Evolutionary conservation across 1,139 yeast genomes (phyloP), one percentile per base, ranked within the genome.

Genomic region (Taphrina confusa): DNA sequence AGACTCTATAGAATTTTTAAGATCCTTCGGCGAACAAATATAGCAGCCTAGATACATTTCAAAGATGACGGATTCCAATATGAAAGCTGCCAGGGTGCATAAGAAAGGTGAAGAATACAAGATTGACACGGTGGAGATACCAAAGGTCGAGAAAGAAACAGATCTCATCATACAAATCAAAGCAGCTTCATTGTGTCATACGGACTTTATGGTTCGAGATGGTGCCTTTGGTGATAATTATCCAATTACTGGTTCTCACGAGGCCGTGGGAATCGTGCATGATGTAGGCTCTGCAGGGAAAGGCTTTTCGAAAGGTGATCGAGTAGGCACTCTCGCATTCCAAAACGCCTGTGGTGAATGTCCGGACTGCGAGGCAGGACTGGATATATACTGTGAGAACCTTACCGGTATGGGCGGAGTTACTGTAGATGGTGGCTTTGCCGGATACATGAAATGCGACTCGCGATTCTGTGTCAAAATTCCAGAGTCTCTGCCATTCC

Each of bases 381-480:
- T 47, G n/a, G 52, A 47, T 1, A 47, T 33, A 6, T 47, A 47
- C 52, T 47, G 52, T 14, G 52, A 47, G 31, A 31, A 47, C n/a
- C 28, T 47, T n/a, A 9, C 52, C 20, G 52, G 52, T 22, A 47
- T 47, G 52, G 52, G 39, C 20, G 52, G 52, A 4, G 31, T 47
- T 18, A 47, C 52, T 6, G 14, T 28, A 8, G 60, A 56, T 27
- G 92, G 92, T 67, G 82, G 90, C 28, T 85, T 86, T 82, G 91
- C 87, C 74, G 87, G 85, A 74, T 86, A 85, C 73, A 88, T 88
- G 46, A 82, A 89, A 64, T 91, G 94, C 63, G 91, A 87, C 74
- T 92, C 92, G 50, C 81, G 85, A 62, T 95, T 86, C 72, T 95
- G 94, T 61, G 94, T 95, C 45, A 78, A 80, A 70, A 82, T 87